A percentile compares a stretch with the other conserved stretches of the same genome.
phyloP scores from a whole-genome alignment of 2,329 filamentous ascomycete species.

The Hypoxylon sp. region DNA sequence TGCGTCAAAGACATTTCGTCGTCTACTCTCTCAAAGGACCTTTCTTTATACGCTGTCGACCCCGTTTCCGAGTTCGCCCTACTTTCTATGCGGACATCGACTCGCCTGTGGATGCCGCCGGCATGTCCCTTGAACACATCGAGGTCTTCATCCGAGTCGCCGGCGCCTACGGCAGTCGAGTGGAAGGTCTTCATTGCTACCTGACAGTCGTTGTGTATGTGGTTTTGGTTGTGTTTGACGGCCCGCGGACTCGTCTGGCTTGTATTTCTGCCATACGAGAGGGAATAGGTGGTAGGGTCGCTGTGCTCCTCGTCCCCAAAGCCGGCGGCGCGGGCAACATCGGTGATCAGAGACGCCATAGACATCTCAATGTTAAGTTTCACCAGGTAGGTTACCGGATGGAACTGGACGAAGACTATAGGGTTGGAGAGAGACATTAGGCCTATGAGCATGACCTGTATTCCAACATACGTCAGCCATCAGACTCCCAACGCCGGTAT shows the following conservation, averaged over 20 bases:
- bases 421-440: conserved; percentile 37
- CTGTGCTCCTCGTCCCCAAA: conserved; percentile 15
- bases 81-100: conserved; percentile 28
- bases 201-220: conserved; percentile 16
- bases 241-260: not conserved
- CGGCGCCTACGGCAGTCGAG: conserved; percentile 14
- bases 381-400: conserved; percentile 40
- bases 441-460: conserved; percentile 40
- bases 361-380: conserved; percentile 45
- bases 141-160: conserved; percentile 18
- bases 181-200: conserved; percentile 31
- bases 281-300: conserved; percentile 4
- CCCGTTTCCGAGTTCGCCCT: conserved; percentile 24
- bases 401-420: conserved; percentile 39
- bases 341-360: conserved; percentile 35
- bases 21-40: conserved; percentile 20
- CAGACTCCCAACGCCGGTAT: not conserved
- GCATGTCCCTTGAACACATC: conserved; percentile 10
- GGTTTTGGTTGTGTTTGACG: conserved; percentile 18
- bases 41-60: conserved; percentile 6
- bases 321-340: conserved; percentile 23
- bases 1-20: conserved; percentile 27
- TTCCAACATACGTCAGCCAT: conserved; percentile 2
- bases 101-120: conserved; percentile 25
- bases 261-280: conserved; percentile 22